Base-by-base conservation (phyloP, 164 flowering plant species). In the Magnolia kwangsiensis region DNA sequence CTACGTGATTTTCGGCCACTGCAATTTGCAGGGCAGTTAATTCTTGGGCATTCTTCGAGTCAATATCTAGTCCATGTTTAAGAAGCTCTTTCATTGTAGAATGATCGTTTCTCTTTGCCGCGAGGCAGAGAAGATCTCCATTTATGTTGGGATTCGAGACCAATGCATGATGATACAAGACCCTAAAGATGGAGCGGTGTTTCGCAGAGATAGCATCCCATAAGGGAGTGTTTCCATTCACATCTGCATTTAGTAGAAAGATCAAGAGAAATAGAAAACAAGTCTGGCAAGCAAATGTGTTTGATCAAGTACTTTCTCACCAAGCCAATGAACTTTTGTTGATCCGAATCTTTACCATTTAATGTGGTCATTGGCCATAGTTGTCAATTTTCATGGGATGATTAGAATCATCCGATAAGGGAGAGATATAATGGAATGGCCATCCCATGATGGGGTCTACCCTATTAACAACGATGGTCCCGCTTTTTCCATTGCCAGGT, bases 201-300 rank as follows among this genome's bases (percentile, higher is more conserved):
- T 89, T 90, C 49, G 88, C 65, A 23, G 90, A 73, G 71, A 95
- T 86, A 18, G 97, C 92, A 50, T 89, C 88, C 98, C 97, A 95
- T 75, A 90, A 23, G 20, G 98, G 90, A 55, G 92, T 91, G 84
- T 92, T 84, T 11, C 96, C 97, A 73, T 89, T 83, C 37, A 80
- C 50, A 74, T 95, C 97, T 95, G 89, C 69, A 58, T 79, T 69
- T 19, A n/a, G 75, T 77, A 50, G 31, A 59, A 51, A 64, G n/a
- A 20, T 49, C 16, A 14, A 24, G 70, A 20, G 50, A 18, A n/a
- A 50, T 20, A 20, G 45, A 24, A 11, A 50, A 61, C 45, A 29
- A 14, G 14, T 10, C 10, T 31, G 37, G 67, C 45, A 37, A 37
- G 45, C 45, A 37, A 37, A 37, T 37, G 45, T 37, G 45, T 37